Conservation (phyloP, 2,329 filamentous ascomycete species). For the Metarhizium brunneum region DNA sequence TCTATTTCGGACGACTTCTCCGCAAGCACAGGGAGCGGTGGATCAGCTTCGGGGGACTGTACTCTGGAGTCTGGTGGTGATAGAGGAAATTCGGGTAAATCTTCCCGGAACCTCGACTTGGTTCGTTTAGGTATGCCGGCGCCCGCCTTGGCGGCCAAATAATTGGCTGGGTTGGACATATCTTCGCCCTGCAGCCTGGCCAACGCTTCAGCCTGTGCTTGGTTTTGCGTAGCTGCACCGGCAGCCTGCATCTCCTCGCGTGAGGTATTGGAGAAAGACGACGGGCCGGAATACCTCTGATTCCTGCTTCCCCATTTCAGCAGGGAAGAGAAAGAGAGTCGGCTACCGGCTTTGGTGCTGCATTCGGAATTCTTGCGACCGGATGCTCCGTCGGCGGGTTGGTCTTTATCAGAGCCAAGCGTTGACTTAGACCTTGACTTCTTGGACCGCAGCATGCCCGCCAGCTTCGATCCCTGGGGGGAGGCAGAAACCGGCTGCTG, state of each 20-base stretch:
- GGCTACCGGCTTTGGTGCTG: slow-evolving; percentile 30
- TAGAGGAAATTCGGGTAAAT: slow-evolving; percentile 75
- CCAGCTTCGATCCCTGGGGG: slow-evolving; percentile 16
- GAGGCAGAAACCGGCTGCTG: slow-evolving; percentile 15
- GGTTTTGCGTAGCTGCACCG: slow-evolving; percentile 11
- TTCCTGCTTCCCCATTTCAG: slow-evolving; percentile 61
- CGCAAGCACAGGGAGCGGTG: slow-evolving; percentile 23
- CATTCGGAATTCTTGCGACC: slow-evolving; percentile 46
- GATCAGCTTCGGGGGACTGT: slow-evolving; percentile 63
- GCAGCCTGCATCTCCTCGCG: slow-evolving; percentile 66
- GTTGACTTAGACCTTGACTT: slow-evolving; percentile 43
- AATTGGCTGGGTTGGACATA: slow-evolving; percentile 12
- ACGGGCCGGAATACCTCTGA: slow-evolving; percentile 47
- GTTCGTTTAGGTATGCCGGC: slow-evolving; percentile 60
- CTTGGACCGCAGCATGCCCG: slow-evolving; percentile 34
- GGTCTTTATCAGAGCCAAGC: slow-evolving; percentile 30
- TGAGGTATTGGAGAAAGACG: slow-evolving; percentile 88
- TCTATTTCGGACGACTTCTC: slow-evolving; percentile 18
- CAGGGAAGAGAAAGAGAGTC: slow-evolving; percentile 59
- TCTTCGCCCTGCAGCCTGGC: slow-evolving; percentile 26
- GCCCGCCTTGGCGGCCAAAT: slow-evolving; percentile 24
- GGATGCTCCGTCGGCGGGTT: slow-evolving; percentile 36
- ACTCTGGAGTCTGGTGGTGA: slow-evolving; percentile 79
- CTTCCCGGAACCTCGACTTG: slow-evolving; percentile 85
- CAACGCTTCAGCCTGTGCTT: slow-evolving; percentile 23